A percentile compares a stretch with the other conserved stretches of the same genome.
Conservation (phyloP, 129 eudicot species). For the Daucus carota region DH1_v3.0 NC_030388.2:29802001-29802500, state of each 20-base stretch:
- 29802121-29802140: constrained; percentile 13
- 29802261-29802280: constrained; percentile 1
- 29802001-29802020: constrained; percentile 53
- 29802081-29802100: constrained; percentile 23
- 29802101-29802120: constrained; percentile 18
- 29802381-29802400: too few relatives aligned
- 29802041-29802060: constrained; percentile 42
- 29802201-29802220: not conserved
- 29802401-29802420: too few relatives aligned
- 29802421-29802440: too few relatives aligned
- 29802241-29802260: not conserved
- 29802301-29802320: not conserved
- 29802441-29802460: too few relatives aligned
- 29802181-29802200: not conserved
- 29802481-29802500: too few relatives aligned
- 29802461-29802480: too few relatives aligned
- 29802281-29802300: not conserved
- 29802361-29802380: constrained; percentile 3
- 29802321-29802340: not conserved
- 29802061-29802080: constrained; percentile 14
- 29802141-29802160: constrained; percentile 11
- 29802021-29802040: constrained; percentile 39
- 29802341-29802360: not conserved
- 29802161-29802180: not conserved
- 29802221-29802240: not conserved